Percentiles rank a stretch among this genome's conserved stretches.
Conservation (phyloP, 306 rosid species). For the Cicer chorassanicum region DNA sequence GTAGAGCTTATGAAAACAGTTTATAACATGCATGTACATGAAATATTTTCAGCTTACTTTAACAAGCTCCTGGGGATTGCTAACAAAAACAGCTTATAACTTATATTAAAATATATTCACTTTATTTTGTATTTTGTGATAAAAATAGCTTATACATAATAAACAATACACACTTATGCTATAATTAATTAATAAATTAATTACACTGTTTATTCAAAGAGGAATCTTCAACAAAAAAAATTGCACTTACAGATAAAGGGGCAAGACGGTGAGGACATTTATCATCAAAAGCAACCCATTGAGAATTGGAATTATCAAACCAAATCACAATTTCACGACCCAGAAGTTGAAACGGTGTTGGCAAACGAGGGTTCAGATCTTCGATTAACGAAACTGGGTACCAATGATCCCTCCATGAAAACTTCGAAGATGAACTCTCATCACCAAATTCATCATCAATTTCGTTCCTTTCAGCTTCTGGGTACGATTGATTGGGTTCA, state of each 20-base stretch:
- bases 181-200: neutral
- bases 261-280: slow-evolving; percentile 98
- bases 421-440: slow-evolving; percentile 65
- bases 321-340: slow-evolving; percentile 89
- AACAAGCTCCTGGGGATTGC: too few species aligned
- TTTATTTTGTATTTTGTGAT: neutral
- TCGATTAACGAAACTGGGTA: slow-evolving; percentile 92
- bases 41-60: too few species aligned
- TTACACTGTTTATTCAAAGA: neutral
- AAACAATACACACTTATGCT: neutral
- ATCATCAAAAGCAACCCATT: slow-evolving; percentile 93
- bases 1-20: too few species aligned
- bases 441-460: slow-evolving; percentile 53
- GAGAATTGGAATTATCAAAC: slow-evolving; percentile 65
- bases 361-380: slow-evolving; percentile 75
- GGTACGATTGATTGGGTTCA: slow-evolving; percentile 47
- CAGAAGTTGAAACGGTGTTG: slow-evolving; percentile 94
- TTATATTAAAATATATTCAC: neutral
- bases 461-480: slow-evolving; percentile 47
- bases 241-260: slow-evolving; percentile 85
- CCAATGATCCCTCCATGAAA: slow-evolving; percentile 98
- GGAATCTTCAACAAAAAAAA: slow-evolving; percentile 6
- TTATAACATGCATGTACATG: too few species aligned
- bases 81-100: too few species aligned
- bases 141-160: neutral